Base-by-base conservation (phyloP, 306 rosid genomes). In the Quercus dentata region DNA sequence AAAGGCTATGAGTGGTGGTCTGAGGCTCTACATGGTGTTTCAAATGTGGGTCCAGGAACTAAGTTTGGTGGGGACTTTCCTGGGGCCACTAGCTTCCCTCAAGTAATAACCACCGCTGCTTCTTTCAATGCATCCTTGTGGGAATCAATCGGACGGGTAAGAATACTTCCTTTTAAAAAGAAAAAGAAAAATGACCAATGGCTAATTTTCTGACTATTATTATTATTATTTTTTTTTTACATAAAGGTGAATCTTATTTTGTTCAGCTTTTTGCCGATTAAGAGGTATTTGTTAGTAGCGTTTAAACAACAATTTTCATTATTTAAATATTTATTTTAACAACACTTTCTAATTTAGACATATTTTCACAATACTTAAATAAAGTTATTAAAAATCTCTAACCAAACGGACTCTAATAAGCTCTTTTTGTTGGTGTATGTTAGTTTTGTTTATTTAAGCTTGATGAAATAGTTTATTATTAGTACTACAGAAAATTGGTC, bases 1-100 rank as follows among this genome's bases (percentile, higher is more conserved):
- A 82, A 77, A 76, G 90, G 93, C 4, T 94, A 94, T 7, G 98
- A 92, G 71, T 94, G 98, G 98, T 94, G 98, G 98, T 92, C 97
- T n/a, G 98, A 94, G 84, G 98, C 94, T 25, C 97, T 94, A 64
- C 98, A 94, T 31, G 98, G 98, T 1, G 94, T 94, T 41, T 94
- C 97, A 8, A 91, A 92, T 87, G 95, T 87, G 59, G 98, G 98
- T 0, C 98, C 97, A 0, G 98, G 97, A 0, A 90, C 94, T 5
- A 87, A 73, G 82, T 94, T 94, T 55, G 86, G 84, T 18, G 83
- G 85, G 11, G 67, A 38, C 6, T 92, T 92, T 61, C 97, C 98
- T 30, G 94, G 64, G 0, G 95, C 98, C 44, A 94, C 97, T 27
- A 91, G 94, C 76, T 94, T 94, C 82, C 98, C 98, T 73, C 98